Evolutionary conservation across 2,329 filamentous ascomycete genomes (phyloP).

Genomic region (Metarhizium robertsii): DNA sequence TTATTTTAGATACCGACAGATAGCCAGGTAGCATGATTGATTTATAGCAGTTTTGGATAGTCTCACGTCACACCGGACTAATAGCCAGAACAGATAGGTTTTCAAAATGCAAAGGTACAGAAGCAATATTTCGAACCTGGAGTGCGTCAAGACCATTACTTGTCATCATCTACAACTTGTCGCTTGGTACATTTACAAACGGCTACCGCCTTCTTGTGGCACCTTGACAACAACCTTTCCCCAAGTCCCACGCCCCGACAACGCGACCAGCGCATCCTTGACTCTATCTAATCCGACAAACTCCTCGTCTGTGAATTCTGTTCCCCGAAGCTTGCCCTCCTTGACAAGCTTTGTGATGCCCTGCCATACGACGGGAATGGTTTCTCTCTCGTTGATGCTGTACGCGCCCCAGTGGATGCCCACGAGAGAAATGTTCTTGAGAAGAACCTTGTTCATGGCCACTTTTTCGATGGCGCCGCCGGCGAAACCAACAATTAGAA

Average conservation of each 20-base stretch:
- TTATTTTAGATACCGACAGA: too few relatives aligned
- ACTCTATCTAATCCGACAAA: slow-evolving; percentile 78
- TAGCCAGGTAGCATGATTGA: too few relatives aligned
- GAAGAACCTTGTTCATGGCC: slow-evolving; percentile 79
- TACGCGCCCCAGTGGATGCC: slow-evolving; percentile 92
- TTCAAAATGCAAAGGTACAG: too few relatives aligned
- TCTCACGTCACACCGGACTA: too few relatives aligned
- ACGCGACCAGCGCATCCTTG: slow-evolving; percentile 62
- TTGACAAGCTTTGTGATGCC: slow-evolving; percentile 72
- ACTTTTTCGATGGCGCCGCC: slow-evolving; percentile 72
- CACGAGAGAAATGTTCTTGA: slow-evolving; percentile 89
- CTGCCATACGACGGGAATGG: slow-evolving; percentile 66
- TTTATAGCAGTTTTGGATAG: too few relatives aligned
- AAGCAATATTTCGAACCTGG: too few relatives aligned
- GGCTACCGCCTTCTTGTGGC: slow-evolving; percentile 54
- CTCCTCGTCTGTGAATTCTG: slow-evolving; percentile 70
- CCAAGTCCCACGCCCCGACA: slow-evolving; percentile 81
- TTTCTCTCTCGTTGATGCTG: slow-evolving; percentile 59
- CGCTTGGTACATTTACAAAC: slow-evolving; percentile 30
- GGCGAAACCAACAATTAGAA: slow-evolving; percentile 85
- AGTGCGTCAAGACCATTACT: too few relatives aligned
- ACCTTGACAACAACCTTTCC: slow-evolving; percentile 92
- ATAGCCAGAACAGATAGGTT: too few relatives aligned
- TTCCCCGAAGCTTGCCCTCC: slow-evolving; percentile 70
- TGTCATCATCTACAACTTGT: too few relatives aligned